A percentile compares a stretch with the other conserved stretches of the same genome.
These are phyloP conservation scores for Neoascochyta sp. DNA, from an alignment of 2,329 filamentous ascomycete genomes.

Conservation along the genomic window DNA sequence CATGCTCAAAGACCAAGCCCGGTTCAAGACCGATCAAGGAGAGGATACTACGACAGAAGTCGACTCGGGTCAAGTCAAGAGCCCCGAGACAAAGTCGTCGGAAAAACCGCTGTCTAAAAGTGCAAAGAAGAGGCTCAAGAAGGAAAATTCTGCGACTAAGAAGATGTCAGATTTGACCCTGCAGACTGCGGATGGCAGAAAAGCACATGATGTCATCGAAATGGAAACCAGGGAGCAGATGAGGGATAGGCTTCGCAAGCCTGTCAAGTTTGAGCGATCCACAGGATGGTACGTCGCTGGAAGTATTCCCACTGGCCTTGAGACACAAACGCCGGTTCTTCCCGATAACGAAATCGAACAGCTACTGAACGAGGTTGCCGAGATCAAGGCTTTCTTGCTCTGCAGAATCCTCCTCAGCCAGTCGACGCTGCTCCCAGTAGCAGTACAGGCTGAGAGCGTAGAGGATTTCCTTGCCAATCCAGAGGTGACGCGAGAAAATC, in stretches of 20 bases:
- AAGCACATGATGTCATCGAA: conserved; percentile 38
- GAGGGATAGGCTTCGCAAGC: conserved; percentile 40
- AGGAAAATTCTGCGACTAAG: conserved; percentile 21
- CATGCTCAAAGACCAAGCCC: conserved; percentile 37
- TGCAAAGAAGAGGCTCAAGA: conserved; percentile 36
- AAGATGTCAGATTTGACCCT: conserved; percentile 14
- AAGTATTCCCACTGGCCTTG: conserved; percentile 28
- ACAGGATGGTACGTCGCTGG: conserved; percentile 35
- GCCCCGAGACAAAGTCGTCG: conserved; percentile 1
- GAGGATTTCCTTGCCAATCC: conserved; percentile 46
- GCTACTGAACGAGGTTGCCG: conserved; percentile 45
- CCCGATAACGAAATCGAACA: conserved; percentile 44
- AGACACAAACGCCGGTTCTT: conserved; percentile 38
- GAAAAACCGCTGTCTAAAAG: conserved; percentile 20
- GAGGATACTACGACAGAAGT: conserved; percentile 3
- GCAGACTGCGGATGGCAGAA: conserved; percentile 14
- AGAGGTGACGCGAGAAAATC: conserved; percentile 42
- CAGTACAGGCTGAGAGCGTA: conserved; percentile 44
- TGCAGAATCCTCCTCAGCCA: conserved; percentile 49
- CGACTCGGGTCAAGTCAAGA: not conserved
- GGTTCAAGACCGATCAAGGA: not conserved
- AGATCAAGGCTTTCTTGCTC: conserved; percentile 50
- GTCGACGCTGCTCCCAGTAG: conserved; percentile 45
- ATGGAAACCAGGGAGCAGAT: conserved; percentile 46
- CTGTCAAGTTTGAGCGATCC: conserved; percentile 36